Evolutionary conservation across 441 rosid species (phyloP).

Genomic region (California macrophylla): DNA sequence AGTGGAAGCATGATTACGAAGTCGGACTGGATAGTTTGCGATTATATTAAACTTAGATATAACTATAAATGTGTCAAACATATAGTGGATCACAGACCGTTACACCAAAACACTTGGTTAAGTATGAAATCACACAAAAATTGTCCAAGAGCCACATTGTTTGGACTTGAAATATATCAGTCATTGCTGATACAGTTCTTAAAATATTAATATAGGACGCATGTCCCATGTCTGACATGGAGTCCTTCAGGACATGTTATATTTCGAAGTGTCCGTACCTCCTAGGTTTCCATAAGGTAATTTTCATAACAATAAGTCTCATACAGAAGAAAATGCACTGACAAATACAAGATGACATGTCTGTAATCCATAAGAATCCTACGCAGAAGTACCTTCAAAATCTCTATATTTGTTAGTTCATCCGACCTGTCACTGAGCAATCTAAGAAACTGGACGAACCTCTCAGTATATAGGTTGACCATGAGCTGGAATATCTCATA

Average conservation of each 20-base stretch:
- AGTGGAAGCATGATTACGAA: too few species aligned
- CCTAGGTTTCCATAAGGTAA: background rate
- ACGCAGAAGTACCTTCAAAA: constrained; percentile 60
- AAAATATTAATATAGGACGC: background rate
- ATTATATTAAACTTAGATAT: too few species aligned
- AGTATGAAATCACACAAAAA: too few species aligned
- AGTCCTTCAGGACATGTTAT: background rate
- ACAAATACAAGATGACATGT: constrained; percentile 5
- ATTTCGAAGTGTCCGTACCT: background rate
- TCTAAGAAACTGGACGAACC: constrained; percentile 97
- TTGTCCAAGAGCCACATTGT: background rate
- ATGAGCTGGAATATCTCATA: constrained; percentile 96
- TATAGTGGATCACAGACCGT: background rate
- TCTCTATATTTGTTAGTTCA: constrained; percentile 87
- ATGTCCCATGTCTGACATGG: background rate
- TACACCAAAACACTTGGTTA: too few species aligned
- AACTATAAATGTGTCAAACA: too few species aligned
- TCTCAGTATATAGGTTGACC: constrained; percentile 96
- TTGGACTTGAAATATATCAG: background rate
- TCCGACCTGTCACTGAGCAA: constrained; percentile 86
- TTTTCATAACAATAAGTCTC: background rate
- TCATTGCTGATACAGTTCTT: background rate
- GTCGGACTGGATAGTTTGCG: too few species aligned
- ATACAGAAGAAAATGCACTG: constrained; percentile 1
- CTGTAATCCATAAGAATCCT: constrained; percentile 9